Conservation (phyloP, 306 rosid genomes). For the Vigna trinervia region DNA sequence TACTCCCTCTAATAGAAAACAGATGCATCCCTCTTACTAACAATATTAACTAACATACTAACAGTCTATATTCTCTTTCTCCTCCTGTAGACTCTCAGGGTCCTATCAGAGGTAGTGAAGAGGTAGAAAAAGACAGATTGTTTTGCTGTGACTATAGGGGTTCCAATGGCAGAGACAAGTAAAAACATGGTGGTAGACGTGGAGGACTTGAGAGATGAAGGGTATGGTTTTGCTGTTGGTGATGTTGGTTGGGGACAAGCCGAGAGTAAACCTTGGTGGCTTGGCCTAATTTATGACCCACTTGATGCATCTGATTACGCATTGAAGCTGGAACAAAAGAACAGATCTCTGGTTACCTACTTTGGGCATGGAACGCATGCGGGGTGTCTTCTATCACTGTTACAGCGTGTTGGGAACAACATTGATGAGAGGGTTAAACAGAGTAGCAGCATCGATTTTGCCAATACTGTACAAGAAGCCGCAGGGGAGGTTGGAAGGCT, state of each 20-base stretch:
- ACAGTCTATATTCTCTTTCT: too few relatives aligned
- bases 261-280: slow-evolving; percentile 87
- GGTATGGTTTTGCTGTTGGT: slow-evolving; percentile 55
- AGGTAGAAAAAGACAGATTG: not conserved
- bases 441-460: slow-evolving; percentile 55
- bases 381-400: slow-evolving; percentile 77
- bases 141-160: slow-evolving; percentile 46
- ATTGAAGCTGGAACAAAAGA: slow-evolving; percentile 56
- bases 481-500: slow-evolving; percentile 62
- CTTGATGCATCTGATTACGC: slow-evolving; percentile 65
- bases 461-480: slow-evolving; percentile 70
- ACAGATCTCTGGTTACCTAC: slow-evolving; percentile 65
- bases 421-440: slow-evolving; percentile 64
- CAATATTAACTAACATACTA: too few relatives aligned
- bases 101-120: not conserved
- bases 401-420: slow-evolving; percentile 70
- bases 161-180: slow-evolving; percentile 48
- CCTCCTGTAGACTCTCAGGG: too few relatives aligned
- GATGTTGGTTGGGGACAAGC: slow-evolving; percentile 87
- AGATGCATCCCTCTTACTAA: too few relatives aligned
- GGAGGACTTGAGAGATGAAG: slow-evolving; percentile 51
- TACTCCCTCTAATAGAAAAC: too few relatives aligned
- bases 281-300: slow-evolving; percentile 72
- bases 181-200: slow-evolving; percentile 51
- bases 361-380: slow-evolving; percentile 78